phyloP scores from a whole-genome alignment of 164 flowering plant genomes.

The Magnolia kwangsiensis region DNA sequence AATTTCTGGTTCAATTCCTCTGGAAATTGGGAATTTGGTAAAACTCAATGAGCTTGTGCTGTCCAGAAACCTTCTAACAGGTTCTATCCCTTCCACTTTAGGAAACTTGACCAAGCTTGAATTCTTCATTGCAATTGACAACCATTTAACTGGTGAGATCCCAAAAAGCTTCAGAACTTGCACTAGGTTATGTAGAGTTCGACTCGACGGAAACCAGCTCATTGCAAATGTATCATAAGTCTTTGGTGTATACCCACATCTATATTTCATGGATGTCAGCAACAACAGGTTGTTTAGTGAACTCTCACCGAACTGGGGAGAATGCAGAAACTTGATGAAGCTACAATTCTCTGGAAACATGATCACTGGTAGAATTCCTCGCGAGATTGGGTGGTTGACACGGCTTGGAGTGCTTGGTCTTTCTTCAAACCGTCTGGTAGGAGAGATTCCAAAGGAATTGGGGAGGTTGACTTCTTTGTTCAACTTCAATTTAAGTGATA shows the following conservation, averaged over 20 bases:
- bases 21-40: too few relatives aligned
- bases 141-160: neutral
- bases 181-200: slow-evolving; percentile 34
- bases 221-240: slow-evolving; percentile 32
- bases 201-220: slow-evolving; percentile 51
- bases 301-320: too few relatives aligned
- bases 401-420: too few relatives aligned
- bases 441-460: too few relatives aligned
- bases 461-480: too few relatives aligned
- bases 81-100: neutral
- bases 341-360: too few relatives aligned
- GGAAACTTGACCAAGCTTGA: neutral
- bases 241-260: slow-evolving; percentile 35
- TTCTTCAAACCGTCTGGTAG: too few relatives aligned
- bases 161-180: slow-evolving; percentile 37
- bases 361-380: too few relatives aligned
- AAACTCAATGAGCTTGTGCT: neutral
- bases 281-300: slow-evolving; percentile 33
- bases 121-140: neutral
- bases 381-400: too few relatives aligned
- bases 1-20: too few relatives aligned
- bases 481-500: too few relatives aligned
- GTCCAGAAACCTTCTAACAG: neutral
- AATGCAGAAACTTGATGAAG: too few relatives aligned
- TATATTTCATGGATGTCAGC: slow-evolving; percentile 25